Base-by-base conservation (phyloP, 768 basidiomycete species). In the Filobasidium wieringae region DNA sequence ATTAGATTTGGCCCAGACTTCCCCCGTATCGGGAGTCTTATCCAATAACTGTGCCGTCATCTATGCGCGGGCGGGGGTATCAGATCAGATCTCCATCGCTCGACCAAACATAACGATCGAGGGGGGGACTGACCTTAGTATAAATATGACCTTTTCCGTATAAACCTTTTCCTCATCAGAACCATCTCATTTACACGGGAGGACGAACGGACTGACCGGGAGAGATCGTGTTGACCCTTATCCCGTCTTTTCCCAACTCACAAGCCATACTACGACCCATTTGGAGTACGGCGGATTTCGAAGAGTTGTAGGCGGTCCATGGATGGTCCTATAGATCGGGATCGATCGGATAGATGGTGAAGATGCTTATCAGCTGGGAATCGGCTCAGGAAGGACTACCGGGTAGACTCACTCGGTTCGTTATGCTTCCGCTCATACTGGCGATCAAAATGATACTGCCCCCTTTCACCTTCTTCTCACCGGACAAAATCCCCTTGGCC, bases 341-440 rank as follows among this genome's bases (percentile, higher is more conserved):
- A 31, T 30, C 17, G 33, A 32, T 22, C 51, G 14, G 19, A 33
- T 11, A 32, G 2, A 33, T 7, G 4, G 8, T 34, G 22, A 52
- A n/a, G n/a, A n/a, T n/a, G n/a, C n/a, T n/a, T n/a, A n/a, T n/a
- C n/a, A n/a, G n/a, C n/a, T n/a, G n/a, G n/a, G n/a, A n/a, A n/a
- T n/a, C n/a, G n/a, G n/a, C n/a, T n/a, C 29, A 15, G 7, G 8
- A 32, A n/a, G 24, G 19, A 24, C 27, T 19, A 19, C 3, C 2
- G 34, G 2, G 1, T 4, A 27, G 1, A 53, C 76, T 53, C 58
- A 84, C 87, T 72, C 77, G 80, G 72, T 87, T 87, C 51, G 84
- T 83, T 62, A 87, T 78, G n/a, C 78, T 79, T 4, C 82, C 83
- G 4, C 78, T 80, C 79, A 84, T 82, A 30, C 80, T 81, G 22